phyloP scores from a whole-genome alignment of 768 basidiomycete species.

The Naganishia vaughanmartiniae region DNA sequence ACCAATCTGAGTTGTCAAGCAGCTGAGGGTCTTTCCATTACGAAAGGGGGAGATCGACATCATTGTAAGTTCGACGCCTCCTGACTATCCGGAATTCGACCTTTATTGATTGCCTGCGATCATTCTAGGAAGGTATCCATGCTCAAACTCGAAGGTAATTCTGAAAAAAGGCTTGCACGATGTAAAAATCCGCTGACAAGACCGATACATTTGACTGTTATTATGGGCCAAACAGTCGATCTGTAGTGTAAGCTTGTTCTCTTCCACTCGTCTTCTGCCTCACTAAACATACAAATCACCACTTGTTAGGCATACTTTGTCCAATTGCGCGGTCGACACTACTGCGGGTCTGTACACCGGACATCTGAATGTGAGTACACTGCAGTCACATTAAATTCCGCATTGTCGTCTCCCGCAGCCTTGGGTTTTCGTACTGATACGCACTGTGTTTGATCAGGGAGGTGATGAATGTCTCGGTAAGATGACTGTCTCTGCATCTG shows the following conservation, averaged over 20 bases:
- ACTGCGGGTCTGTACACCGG: constrained; percentile 42
- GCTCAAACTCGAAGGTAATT: constrained; percentile 42
- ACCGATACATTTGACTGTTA: neutral
- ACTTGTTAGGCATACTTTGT: constrained; percentile 41
- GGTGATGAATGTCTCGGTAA: constrained; percentile 6
- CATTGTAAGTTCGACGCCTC: constrained; percentile 34
- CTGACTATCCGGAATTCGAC: neutral
- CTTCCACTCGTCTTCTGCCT: neutral
- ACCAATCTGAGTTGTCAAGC: neutral
- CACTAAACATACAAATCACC: neutral
- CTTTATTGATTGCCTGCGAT: neutral
- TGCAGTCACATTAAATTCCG: neutral
- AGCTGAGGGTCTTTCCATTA: neutral
- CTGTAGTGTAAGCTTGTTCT: neutral
- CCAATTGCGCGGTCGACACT: constrained; percentile 42
- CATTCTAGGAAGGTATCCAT: constrained; percentile 45
- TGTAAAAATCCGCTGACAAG: neutral
- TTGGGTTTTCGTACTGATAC: neutral
- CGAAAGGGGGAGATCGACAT: constrained; percentile 51
- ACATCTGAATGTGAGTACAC: constrained; percentile 34
- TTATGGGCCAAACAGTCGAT: neutral
- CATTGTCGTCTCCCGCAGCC: neutral
- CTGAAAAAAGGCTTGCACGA: neutral
- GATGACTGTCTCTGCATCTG: neutral
- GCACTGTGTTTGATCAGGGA: neutral